Conservation (phyloP, 1,284 basidiomycete genomes). For the Ustilago trichophora region DNA sequence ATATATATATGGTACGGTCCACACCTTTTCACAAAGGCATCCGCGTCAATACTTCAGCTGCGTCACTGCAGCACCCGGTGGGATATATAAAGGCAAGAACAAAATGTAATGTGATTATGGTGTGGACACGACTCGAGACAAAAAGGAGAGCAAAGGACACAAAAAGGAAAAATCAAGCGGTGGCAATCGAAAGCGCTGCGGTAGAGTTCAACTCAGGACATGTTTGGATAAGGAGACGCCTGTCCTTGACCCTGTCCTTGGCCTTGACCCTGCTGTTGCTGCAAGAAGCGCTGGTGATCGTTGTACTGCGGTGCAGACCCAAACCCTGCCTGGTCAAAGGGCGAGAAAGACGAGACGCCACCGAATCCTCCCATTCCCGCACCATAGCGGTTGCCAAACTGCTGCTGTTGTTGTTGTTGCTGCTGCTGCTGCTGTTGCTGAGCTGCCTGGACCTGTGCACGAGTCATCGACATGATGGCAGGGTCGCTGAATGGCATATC, state of each 20-base stretch:
- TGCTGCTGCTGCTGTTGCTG: conserved; percentile 53
- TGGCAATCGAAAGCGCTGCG: no score
- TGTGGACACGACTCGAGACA: conserved; percentile 1
- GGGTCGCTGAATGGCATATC: conserved; percentile 53
- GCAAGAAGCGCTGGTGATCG: conserved; percentile 38
- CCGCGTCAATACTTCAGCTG: no score
- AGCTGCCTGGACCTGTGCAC: conserved; percentile 47
- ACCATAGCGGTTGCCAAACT: conserved; percentile 26
- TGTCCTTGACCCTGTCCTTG: conserved; percentile 29
- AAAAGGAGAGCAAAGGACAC: not conserved
- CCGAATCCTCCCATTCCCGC: conserved; percentile 27
- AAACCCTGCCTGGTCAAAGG: conserved; percentile 36
- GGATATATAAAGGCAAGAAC: not conserved
- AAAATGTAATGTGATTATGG: conserved; percentile 1
- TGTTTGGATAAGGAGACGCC: conserved; percentile 21
- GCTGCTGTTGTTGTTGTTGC: conserved; percentile 15
- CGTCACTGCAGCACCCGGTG: not conserved
- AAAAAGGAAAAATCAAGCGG: not conserved
- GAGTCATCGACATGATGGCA: conserved; percentile 58
- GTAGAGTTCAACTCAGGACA: conserved; percentile 28
- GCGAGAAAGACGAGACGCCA: conserved; percentile 33
- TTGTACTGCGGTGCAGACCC: conserved; percentile 26
- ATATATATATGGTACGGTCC: no score
- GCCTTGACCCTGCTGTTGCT: conserved; percentile 24
- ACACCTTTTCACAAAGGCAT: no score